These are phyloP conservation scores for Macaranga tanarius DNA, from an alignment of 441 rosid species.

Conservation along the genomic window DNA sequence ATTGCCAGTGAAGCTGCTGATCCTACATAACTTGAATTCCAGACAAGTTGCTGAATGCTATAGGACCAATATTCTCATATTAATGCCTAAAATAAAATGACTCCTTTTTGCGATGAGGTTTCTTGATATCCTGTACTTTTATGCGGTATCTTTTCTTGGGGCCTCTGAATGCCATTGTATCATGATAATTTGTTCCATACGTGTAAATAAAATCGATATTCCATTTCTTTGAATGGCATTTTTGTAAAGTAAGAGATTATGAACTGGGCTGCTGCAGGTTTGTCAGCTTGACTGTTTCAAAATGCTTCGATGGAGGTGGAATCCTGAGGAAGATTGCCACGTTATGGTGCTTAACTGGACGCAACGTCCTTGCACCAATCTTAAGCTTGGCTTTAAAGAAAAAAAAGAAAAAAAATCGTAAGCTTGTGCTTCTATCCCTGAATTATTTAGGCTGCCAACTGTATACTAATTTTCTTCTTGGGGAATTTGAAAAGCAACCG, in stretches of 20 bases:
- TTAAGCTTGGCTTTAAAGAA: no score
- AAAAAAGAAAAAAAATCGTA: no score
- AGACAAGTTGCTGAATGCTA: background rate
- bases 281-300: background rate
- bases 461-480: background rate
- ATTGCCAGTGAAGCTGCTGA: background rate
- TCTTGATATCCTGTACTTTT: background rate
- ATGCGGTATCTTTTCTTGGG: background rate
- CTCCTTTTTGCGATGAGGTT: background rate
- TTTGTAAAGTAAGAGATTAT: background rate
- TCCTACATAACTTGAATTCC: background rate
- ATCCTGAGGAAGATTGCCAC: background rate
- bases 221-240: background rate
- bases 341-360: no score
- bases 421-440: background rate
- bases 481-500: constrained; percentile 18
- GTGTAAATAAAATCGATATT: background rate
- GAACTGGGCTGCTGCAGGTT: background rate
- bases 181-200: background rate
- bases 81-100: background rate
- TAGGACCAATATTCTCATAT: background rate
- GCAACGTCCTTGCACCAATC: background rate
- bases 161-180: background rate
- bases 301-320: background rate
- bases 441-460: constrained; percentile 15